Percentiles rank a stretch among this genome's conserved stretches.
Conservation (phyloP, 331 rosid species). For the Quercus lobata region DNA sequence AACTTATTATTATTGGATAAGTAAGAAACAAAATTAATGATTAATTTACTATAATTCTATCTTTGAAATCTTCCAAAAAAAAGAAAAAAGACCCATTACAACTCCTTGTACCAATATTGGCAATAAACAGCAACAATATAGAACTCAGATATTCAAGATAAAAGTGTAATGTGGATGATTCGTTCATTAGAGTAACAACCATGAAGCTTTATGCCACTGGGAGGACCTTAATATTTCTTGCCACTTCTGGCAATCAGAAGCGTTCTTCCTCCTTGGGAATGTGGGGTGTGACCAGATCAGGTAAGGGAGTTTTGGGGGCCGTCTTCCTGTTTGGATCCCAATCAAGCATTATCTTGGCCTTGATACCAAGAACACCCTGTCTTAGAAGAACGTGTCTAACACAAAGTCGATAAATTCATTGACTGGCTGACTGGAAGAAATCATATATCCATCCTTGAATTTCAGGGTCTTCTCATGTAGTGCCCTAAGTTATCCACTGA, state of each 20-base stretch:
- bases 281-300: conserved; percentile 67
- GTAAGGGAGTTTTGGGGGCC: conserved; percentile 42
- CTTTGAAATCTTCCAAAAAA: not conserved
- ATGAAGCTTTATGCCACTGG: conserved; percentile 2
- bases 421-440: conserved; percentile 85
- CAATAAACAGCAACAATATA: not conserved
- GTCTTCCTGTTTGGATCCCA: conserved; percentile 59
- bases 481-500: conserved; percentile 86
- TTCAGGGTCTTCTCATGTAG: conserved; percentile 86
- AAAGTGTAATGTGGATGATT: not conserved
- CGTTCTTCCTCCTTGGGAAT: conserved; percentile 66
- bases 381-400: conserved; percentile 91
- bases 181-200: not conserved
- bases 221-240: conserved; percentile 5
- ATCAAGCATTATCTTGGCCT: too few species aligned
- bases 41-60: not conserved
- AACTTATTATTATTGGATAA: too few species aligned
- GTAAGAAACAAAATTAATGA: not conserved
- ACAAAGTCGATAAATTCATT: conserved; percentile 77
- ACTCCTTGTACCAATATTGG: not conserved
- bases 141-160: not conserved
- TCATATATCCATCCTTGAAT: conserved; percentile 92
- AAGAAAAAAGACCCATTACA: not conserved
- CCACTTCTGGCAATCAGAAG: conserved; percentile 6
- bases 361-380: conserved; percentile 43